Evolutionary conservation across 2,329 filamentous ascomycete genomes (phyloP).

Genomic region (Diaporthe capsici): DNA sequence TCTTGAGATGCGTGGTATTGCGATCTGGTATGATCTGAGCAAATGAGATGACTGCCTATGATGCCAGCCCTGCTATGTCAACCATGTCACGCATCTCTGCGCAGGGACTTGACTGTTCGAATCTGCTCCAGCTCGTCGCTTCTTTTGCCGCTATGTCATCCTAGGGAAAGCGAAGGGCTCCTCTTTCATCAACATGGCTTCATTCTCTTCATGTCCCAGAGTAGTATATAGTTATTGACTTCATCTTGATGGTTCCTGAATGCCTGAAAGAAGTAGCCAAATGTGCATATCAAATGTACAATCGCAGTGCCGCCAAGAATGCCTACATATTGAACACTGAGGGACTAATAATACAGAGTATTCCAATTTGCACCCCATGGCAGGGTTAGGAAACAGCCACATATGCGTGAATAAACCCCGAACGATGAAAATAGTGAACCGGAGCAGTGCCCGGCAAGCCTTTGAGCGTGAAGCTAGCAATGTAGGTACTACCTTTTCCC

Average conservation of each 20-base stretch:
- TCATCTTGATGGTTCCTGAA: background rate
- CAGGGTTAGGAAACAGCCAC: background rate
- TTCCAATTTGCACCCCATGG: no score
- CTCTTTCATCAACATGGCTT: background rate
- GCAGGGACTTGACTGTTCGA: no score
- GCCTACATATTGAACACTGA: background rate
- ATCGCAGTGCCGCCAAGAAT: background rate
- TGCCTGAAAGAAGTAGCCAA: background rate
- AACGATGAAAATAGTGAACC: background rate
- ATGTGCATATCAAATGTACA: background rate
- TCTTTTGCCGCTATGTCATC: background rate
- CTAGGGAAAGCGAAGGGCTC: background rate
- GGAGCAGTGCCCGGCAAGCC: background rate
- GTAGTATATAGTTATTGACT: background rate
- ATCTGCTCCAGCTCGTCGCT: background rate
- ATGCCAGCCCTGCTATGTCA: no score
- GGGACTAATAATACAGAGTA: no score
- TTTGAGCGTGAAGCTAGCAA: background rate
- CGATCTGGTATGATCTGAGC: background rate
- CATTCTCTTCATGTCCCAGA: background rate
- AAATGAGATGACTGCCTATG: no score
- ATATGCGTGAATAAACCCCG: background rate
- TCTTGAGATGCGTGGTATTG: conserved; percentile 51
- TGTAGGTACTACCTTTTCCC: no score
- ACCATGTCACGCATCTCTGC: background rate